Percentiles rank a stretch among this genome's conserved stretches.
phyloP scores from a whole-genome alignment of 768 basidiomycete species.

The Termitomyces sp. region DNA sequence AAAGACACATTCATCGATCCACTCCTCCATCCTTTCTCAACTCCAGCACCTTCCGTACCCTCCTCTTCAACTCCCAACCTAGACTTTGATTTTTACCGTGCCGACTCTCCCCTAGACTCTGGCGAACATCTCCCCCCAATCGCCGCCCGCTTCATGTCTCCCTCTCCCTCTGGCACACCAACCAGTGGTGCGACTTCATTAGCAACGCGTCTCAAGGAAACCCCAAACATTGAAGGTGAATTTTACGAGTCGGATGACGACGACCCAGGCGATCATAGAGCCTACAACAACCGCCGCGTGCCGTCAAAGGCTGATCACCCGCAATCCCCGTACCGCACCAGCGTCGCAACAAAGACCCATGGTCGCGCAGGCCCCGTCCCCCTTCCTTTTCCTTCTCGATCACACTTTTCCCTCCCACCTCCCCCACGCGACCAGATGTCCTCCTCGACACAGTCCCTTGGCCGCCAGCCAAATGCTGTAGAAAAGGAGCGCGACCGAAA shows the following conservation, averaged over 20 bases:
- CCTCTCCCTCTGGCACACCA: slow-evolving; percentile 42
- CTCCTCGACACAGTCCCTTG: slow-evolving; percentile 71
- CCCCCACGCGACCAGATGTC: slow-evolving; percentile 50
- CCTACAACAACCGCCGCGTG: slow-evolving; percentile 30
- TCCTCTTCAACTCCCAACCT: slow-evolving; percentile 51
- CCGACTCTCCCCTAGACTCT: slow-evolving; percentile 68
- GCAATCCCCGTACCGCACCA: slow-evolving; percentile 69
- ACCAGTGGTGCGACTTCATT: slow-evolving; percentile 22
- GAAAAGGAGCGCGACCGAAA: slow-evolving; percentile 45
- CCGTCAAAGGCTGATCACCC: slow-evolving; percentile 61
- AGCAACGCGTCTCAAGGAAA: slow-evolving; percentile 44
- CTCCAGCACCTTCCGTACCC: slow-evolving; percentile 40
- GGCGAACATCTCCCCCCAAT: slow-evolving; percentile 78
- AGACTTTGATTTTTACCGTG: slow-evolving; percentile 68
- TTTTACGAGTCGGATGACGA: slow-evolving; percentile 67
- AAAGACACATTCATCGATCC: slow-evolving; percentile 92
- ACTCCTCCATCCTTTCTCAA: slow-evolving; percentile 78
- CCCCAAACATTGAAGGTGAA: slow-evolving; percentile 68
- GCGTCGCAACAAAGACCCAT: slow-evolving; percentile 35
- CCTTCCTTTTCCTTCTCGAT: slow-evolving; percentile 76
- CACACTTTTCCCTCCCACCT: slow-evolving; percentile 73
- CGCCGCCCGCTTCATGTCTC: slow-evolving; percentile 88
- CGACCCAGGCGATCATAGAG: slow-evolving; percentile 41
- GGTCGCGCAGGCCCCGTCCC: slow-evolving; percentile 35
- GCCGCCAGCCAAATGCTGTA: slow-evolving; percentile 56